Base-by-base conservation (phyloP, 2,329 filamentous ascomycete species). In the Xylaria digitata region DNA sequence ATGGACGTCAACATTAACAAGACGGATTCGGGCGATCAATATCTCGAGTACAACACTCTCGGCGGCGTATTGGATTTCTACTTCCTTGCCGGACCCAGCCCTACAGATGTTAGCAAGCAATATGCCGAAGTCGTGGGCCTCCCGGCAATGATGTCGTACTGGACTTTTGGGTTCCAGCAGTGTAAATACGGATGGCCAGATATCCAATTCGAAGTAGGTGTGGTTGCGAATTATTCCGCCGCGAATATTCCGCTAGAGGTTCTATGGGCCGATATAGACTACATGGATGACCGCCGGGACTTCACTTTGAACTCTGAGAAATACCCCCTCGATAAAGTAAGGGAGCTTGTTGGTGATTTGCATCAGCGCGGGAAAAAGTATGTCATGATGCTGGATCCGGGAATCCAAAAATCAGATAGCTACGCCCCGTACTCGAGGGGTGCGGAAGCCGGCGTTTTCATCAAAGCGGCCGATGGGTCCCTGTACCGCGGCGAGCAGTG, bases 21-120 rank as follows among this genome's bases (percentile, higher is more conserved):
- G 59, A 74, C 72, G 19, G 66, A 68, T 13, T 78, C 80, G 40
- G 79, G 82, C 19, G 82, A 83, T n/a, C 85, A 91, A 70, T 90
- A 87, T 65, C 82, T 92, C 3, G 89, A 91, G 75, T 92, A 91
- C 79, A 90, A 91, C 71, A 84, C 85, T 3, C 80, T 91, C 3
- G 89, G 90, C 13, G 90, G 90, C 4, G 81, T 91, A 43, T 74
- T 92, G 2, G 90, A 92, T 73, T 82, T 87, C 55, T 86, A 86
- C 70, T 86, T 86, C 71, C 71, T 86, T 32, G 80, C 82, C 42
- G 84, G 84, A 2, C 80, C 83, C 0, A 82, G 77, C 5, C 84
- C 84, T 1, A 79, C 82, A 45, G 82, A 82, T 37, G 82, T 85
- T 1, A 81, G 82, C 37, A 76, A 79, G 59, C 83, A 85, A 67